Conservation (phyloP, 2,329 filamentous ascomycete genomes). For the Blastomyces percursus region DNA sequence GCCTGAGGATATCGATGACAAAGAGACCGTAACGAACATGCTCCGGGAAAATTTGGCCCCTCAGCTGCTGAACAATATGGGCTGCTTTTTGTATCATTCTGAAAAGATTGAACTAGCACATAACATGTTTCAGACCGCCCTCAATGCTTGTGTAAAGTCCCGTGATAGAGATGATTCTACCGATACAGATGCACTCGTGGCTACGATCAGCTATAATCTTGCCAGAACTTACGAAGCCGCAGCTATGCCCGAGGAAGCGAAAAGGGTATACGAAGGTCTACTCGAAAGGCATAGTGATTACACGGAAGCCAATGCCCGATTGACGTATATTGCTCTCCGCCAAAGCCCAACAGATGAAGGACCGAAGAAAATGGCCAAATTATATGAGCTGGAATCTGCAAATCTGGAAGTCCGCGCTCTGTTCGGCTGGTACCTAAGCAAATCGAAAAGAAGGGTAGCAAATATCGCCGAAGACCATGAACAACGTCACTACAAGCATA, state of each 20-base stretch:
- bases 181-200: constrained; percentile 84
- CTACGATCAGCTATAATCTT: constrained; percentile 94
- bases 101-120: constrained; percentile 72
- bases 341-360: constrained; percentile 75
- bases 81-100: constrained; percentile 83
- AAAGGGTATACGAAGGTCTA: constrained; percentile 77
- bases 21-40: constrained; percentile 44
- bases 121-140: constrained; percentile 81
- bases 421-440: constrained; percentile 92
- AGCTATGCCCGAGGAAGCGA: constrained; percentile 68
- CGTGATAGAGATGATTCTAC: constrained; percentile 61
- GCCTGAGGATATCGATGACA: constrained; percentile 50
- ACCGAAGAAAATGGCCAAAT: constrained; percentile 69
- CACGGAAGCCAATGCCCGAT: constrained; percentile 74
- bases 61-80: constrained; percentile 92
- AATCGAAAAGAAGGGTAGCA: constrained; percentile 67
- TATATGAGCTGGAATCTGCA: constrained; percentile 71
- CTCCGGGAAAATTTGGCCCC: constrained; percentile 74
- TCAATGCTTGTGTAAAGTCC: constrained; percentile 76
- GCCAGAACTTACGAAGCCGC: constrained; percentile 86
- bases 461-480: constrained; percentile 85
- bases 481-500: constrained; percentile 92
- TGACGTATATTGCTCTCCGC: constrained; percentile 81
- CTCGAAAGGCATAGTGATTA: constrained; percentile 81
- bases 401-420: constrained; percentile 87